phyloP scores from a whole-genome alignment of 139 green algal genomes.

The Tetraselmis striata region DNA sequence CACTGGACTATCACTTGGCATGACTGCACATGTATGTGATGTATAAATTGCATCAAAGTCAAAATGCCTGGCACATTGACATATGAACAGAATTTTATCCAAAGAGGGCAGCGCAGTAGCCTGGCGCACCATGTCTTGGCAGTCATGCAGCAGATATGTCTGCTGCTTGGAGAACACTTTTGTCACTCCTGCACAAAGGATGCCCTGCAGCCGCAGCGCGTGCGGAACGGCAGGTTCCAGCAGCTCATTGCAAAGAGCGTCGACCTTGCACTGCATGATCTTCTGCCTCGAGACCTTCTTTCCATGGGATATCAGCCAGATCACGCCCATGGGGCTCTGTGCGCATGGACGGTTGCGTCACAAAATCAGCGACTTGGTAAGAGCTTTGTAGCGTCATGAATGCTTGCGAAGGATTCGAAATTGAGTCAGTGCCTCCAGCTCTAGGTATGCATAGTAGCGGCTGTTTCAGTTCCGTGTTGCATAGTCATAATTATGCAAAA shows the following conservation, averaged over 20 bases:
- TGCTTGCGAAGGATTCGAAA: too few relatives aligned
- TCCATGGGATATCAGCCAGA: background rate
- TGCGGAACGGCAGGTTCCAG: background rate
- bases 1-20: too few relatives aligned
- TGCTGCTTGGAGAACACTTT: background rate
- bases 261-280: background rate
- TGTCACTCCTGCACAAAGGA: background rate
- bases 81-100: background rate
- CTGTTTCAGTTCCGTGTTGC: too few relatives aligned
- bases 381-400: too few relatives aligned
- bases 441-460: too few relatives aligned
- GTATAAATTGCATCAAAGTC: too few relatives aligned
- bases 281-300: background rate
- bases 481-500: background rate
- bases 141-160: background rate
- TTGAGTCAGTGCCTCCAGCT: too few relatives aligned
- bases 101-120: background rate
- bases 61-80: background rate
- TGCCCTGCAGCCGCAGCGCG: background rate
- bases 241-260: background rate
- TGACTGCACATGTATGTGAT: too few relatives aligned
- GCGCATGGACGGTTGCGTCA: background rate
- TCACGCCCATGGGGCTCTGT: background rate
- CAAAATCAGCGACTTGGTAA: background rate
- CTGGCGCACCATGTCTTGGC: background rate